These are phyloP conservation scores for Lonicera japonica DNA, from an alignment of 129 eudicot genomes.

Conservation along the genomic window DNA sequence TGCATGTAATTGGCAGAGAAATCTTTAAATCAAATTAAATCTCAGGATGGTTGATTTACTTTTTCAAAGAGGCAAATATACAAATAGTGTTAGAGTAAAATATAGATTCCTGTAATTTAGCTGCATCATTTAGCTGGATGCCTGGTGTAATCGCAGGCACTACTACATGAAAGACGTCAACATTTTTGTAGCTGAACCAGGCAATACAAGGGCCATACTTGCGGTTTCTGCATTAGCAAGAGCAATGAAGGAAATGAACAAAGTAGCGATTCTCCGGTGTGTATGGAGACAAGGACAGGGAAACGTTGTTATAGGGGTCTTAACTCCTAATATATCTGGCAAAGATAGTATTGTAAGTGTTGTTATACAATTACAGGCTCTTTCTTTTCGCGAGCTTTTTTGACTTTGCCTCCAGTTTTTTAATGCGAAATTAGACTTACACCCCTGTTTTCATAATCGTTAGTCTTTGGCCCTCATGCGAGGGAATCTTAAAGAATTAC, in stretches of 20 bases:
- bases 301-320: slow-evolving; percentile 73
- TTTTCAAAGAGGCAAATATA: no score
- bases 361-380: neutral
- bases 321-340: slow-evolving; percentile 76
- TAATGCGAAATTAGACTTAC: no score
- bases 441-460: no score
- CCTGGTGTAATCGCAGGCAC: slow-evolving; percentile 48
- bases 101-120: no score
- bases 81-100: no score
- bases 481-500: no score
- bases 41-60: no score
- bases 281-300: slow-evolving; percentile 96
- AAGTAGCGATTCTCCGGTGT: slow-evolving; percentile 89
- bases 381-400: no score
- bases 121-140: neutral
- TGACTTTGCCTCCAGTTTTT: no score
- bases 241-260: slow-evolving; percentile 92
- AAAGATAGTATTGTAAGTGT: slow-evolving; percentile 67
- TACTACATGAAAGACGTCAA: slow-evolving; percentile 93
- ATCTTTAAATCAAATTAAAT: no score
- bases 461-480: no score
- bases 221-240: slow-evolving; percentile 94
- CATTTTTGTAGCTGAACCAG: slow-evolving; percentile 84
- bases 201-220: slow-evolving; percentile 58
- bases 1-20: no score